A percentile compares a stretch with the other conserved stretches of the same genome.
These are phyloP conservation scores for Gamarada debralockiae DNA, from an alignment of 495 filamentous ascomycete genomes.

Conservation along the genomic window DNA sequence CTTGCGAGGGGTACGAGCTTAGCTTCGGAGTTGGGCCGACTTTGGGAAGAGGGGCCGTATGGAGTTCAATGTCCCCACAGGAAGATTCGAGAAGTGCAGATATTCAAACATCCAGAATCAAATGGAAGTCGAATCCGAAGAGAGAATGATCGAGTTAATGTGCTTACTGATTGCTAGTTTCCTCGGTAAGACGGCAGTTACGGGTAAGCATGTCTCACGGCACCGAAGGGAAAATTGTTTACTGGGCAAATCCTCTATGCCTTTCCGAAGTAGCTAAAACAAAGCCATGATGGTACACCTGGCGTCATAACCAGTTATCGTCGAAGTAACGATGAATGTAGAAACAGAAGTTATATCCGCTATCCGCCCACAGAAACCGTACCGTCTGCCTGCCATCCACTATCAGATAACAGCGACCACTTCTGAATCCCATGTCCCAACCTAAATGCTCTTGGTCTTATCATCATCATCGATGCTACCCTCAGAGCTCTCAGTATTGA, in stretches of 20 bases:
- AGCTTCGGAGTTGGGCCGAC: not conserved
- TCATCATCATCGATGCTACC: slow-evolving; percentile 40
- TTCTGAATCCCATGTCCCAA: slow-evolving; percentile 5
- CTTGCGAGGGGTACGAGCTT: not conserved
- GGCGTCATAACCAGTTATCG: slow-evolving; percentile 25
- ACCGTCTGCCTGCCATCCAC: slow-evolving; percentile 18
- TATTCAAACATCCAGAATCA: no score
- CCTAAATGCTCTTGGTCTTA: slow-evolving; percentile 31
- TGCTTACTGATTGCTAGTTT: no score
- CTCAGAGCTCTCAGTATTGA: slow-evolving; percentile 50
- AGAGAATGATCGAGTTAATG: no score
- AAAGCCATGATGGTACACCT: slow-evolving; percentile 25
- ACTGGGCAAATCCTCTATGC: slow-evolving; percentile 27
- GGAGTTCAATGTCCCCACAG: not conserved
- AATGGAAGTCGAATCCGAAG: no score
- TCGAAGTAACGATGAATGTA: slow-evolving; percentile 12
- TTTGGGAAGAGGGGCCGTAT: not conserved
- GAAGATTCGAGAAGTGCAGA: no score
- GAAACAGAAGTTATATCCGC: slow-evolving; percentile 16
- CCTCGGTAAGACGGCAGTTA: not conserved
- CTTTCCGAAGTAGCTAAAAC: slow-evolving; percentile 20
- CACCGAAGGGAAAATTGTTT: not conserved
- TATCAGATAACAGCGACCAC: slow-evolving; percentile 15
- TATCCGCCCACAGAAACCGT: slow-evolving; percentile 21
- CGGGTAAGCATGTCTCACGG: not conserved